phyloP scores from a whole-genome alignment of 2,329 filamentous ascomycete genomes.

The Simplicillium aogashimaense region DNA sequence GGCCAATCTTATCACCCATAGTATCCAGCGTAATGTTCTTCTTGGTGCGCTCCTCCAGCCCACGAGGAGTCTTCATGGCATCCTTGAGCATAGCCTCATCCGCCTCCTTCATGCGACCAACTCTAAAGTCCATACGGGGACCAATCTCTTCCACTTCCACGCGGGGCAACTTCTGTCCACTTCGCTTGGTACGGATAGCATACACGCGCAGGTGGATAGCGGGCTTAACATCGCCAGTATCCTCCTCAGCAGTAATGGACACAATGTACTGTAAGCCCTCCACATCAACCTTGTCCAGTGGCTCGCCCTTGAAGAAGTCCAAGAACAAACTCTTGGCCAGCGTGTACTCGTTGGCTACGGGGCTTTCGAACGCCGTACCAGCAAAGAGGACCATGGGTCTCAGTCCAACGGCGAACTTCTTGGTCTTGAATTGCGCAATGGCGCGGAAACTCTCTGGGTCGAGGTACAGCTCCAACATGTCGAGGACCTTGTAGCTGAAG shows the following conservation, averaged over 20 bases:
- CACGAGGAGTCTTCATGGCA: constrained; percentile 78
- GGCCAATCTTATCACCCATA: constrained; percentile 93
- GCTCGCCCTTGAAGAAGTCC: constrained; percentile 79
- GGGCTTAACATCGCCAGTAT: constrained; percentile 37
- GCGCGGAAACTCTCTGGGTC: constrained; percentile 63
- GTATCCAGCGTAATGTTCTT: constrained; percentile 91
- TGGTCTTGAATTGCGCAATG: constrained; percentile 65
- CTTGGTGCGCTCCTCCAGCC: constrained; percentile 68
- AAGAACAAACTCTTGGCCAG: constrained; percentile 78
- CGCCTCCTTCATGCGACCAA: constrained; percentile 71
- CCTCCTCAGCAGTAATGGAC: constrained; percentile 67
- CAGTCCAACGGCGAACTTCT: constrained; percentile 68
- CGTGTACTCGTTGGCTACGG: constrained; percentile 68
- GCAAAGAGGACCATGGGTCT: constrained; percentile 89
- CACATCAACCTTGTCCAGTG: constrained; percentile 77
- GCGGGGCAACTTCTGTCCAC: constrained; percentile 75
- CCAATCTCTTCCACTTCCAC: constrained; percentile 95
- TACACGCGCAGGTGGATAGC: constrained; percentile 67
- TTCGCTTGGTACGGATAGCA: constrained; percentile 75
- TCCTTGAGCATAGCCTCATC: constrained; percentile 77
- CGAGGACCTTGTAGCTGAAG: constrained; percentile 79
- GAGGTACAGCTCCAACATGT: constrained; percentile 88
- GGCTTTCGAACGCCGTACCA: constrained; percentile 77
- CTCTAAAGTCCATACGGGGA: constrained; percentile 81
- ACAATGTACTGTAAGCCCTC: constrained; percentile 90